Evolutionary conservation across 169 alveolate species (phyloP).

Genomic region (Plasmodium ovale): DNA sequence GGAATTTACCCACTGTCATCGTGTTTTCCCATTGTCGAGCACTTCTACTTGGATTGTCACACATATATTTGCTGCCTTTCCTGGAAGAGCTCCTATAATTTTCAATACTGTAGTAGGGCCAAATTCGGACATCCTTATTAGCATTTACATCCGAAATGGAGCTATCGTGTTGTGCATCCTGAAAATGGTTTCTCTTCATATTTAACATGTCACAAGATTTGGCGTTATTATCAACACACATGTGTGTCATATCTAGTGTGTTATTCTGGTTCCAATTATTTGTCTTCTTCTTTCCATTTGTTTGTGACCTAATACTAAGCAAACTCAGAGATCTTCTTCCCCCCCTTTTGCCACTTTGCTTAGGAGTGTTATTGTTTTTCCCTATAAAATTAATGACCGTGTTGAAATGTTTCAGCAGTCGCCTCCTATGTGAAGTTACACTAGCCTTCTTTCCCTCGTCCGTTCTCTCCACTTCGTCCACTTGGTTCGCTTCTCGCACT

Average conservation of each 20-base stretch:
- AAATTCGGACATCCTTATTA: not conserved
- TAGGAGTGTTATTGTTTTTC: slow-evolving; percentile 8
- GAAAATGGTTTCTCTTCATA: not conserved
- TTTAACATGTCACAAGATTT: slow-evolving; percentile 11
- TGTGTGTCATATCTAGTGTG: slow-evolving; percentile 6
- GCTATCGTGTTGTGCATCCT: not conserved
- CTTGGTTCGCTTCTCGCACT: not conserved
- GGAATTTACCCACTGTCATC: not conserved
- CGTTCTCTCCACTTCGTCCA: not conserved
- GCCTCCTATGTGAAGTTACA: not conserved
- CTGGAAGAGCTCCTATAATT: not conserved
- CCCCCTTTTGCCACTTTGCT: not conserved
- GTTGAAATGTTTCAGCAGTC: slow-evolving; percentile 1
- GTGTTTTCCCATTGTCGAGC: too few species aligned
- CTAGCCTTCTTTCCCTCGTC: not conserved
- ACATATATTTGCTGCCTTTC: not conserved
- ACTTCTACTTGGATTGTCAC: not conserved
- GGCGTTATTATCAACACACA: not conserved
- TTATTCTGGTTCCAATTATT: not conserved
- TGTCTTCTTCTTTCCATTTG: not conserved
- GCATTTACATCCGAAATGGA: not conserved
- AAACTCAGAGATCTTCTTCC: slow-evolving; percentile 20
- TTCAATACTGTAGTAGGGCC: not conserved
- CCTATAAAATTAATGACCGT: slow-evolving; percentile 8
- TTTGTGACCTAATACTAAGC: slow-evolving; percentile 12